Evolutionary conservation across 768 basidiomycete genomes (phyloP).

Genomic region (Psilocybe cubensis): DNA sequence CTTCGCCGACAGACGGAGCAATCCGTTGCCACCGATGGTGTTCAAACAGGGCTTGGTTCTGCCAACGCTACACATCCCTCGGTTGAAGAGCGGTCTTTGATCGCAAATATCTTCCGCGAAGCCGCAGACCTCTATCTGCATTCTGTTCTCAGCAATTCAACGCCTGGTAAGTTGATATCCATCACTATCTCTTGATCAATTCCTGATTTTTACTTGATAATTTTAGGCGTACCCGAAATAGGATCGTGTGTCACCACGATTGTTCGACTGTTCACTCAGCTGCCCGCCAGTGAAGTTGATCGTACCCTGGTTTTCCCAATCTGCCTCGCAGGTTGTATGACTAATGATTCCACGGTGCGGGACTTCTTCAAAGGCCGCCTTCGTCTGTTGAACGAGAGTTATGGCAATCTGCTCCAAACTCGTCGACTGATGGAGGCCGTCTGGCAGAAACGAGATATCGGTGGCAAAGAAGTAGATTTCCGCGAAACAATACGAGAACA

Average conservation of each 20-base stretch:
- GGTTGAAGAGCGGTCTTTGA: constrained; percentile 50
- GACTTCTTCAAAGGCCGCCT: constrained; percentile 64
- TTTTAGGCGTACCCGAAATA: constrained; percentile 76
- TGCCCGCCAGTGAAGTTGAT: constrained; percentile 64
- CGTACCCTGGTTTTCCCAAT: constrained; percentile 74
- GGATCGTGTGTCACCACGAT: constrained; percentile 56
- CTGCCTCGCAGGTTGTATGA: constrained; percentile 74
- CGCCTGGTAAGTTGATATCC: constrained; percentile 57
- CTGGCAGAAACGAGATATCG: constrained; percentile 68
- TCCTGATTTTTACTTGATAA: neutral
- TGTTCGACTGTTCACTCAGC: constrained; percentile 52
- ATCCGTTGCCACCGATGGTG: constrained; percentile 30
- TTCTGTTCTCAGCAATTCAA: constrained; percentile 67
- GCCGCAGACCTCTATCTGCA: constrained; percentile 69
- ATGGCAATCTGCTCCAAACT: constrained; percentile 63
- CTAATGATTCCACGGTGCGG: constrained; percentile 61
- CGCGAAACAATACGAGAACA: constrained; percentile 60
- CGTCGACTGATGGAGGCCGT: constrained; percentile 67
- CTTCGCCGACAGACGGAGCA: constrained; percentile 48
- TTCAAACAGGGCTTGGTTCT: constrained; percentile 33
- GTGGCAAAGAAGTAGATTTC: constrained; percentile 59
- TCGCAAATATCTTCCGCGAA: constrained; percentile 67
- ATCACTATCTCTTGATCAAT: constrained; percentile 1
- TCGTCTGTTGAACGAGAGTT: constrained; percentile 54
- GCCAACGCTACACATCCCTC: constrained; percentile 34